Evolutionary conservation across 2,329 filamentous ascomycete genomes (phyloP), one percentile per base, ranked within the genome.

Genomic region (Boeremia exigua): DNA sequence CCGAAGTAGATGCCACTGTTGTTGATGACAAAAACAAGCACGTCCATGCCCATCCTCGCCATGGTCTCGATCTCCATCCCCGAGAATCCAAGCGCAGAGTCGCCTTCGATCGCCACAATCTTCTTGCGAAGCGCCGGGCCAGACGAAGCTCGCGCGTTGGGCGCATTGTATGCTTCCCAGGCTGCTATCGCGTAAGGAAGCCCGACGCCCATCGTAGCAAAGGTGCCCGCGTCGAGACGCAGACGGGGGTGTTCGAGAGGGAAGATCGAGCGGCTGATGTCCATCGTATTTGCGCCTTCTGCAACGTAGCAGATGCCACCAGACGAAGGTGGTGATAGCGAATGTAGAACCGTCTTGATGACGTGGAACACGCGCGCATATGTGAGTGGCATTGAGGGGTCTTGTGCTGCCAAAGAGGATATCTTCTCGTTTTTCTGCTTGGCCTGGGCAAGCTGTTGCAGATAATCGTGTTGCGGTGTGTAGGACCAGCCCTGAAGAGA

Each of bases 201-300:
- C 0, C 84, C 83, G 0, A 86, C 80, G 1, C 84, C 84, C 84
- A 86, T 86, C 1, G 83, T 86, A 4, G 82, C 84, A 56, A 84
- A 81, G 0, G 83, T 85, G 1, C 83, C 83, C 3, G 84, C 83
- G 67, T 86, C 84, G 19, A 86, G 78, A 19, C 81, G 79, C 14
- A 83, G 77, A 15, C 84, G 79, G 2, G 83, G 83, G 59, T 84
- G 77, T 28, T 82, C 75, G 15, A 86, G 75, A 0, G 80, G 77
- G 64, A 86, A 86, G 38, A 80, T 76, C 11, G 80, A 81, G 17
- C 84, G 80, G 2, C 81, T 84, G 48, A 86, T 85, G 60, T 86
- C 84, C 84, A 86, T 86, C 6, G 83, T 84, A 63, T 85, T 85
- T 8, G 84, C 82, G 6, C 84, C 83, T 71, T 86, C 83, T 1